Base-by-base conservation (phyloP, 345 rosid genomes). In the Euphorbia lathyris region DNA sequence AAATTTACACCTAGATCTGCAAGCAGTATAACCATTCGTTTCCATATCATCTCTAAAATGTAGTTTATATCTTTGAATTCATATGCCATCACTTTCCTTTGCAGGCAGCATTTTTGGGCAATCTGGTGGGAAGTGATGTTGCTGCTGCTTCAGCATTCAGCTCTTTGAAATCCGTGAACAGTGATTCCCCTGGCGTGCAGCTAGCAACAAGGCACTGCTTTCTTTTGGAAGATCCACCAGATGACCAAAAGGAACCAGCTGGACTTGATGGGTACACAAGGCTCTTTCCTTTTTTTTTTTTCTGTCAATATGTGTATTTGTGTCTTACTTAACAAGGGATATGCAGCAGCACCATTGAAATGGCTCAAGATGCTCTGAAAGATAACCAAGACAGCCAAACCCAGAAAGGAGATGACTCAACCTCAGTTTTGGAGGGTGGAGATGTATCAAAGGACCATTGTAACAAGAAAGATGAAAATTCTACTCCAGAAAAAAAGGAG, bases 171-270 rank as follows among this genome's bases (percentile, higher is more conserved):
- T 85, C 91, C 4, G 58, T 84, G 50, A 75, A 82, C 63, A 65
- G 83, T 63, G 84, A 75, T 69, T 82, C 94, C 66, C 79, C 88
- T 50, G 88, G 90, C 42, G 11, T 86, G 80, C 84, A 80, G 79
- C 87, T 95, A 79, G 97, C 96, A 66, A 74, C 90, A 74, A 86
- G 83, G 78, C 96, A 95, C 74, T 92, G 97, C 83, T 90, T 86
- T 83, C 68, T 90, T 71, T 85, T 95, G 85, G 96, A 90, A 81
- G 97, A 92, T 79, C 91, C 98, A 63, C 96, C 97, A 27, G 89
- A 82, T 78, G 74, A 78, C 68, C 76, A 66, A 79, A 85, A 86
- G 78, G 91, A 86, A 63, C 75, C 66, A 72, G 40, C 72, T 73
- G 81, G 23, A 68, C 75, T 82, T 58, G 86, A 81, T 65, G 79